These are phyloP conservation scores for Rhynchosporium graminicola DNA, from an alignment of 2,329 filamentous ascomycete species.

Conservation along the genomic window DNA sequence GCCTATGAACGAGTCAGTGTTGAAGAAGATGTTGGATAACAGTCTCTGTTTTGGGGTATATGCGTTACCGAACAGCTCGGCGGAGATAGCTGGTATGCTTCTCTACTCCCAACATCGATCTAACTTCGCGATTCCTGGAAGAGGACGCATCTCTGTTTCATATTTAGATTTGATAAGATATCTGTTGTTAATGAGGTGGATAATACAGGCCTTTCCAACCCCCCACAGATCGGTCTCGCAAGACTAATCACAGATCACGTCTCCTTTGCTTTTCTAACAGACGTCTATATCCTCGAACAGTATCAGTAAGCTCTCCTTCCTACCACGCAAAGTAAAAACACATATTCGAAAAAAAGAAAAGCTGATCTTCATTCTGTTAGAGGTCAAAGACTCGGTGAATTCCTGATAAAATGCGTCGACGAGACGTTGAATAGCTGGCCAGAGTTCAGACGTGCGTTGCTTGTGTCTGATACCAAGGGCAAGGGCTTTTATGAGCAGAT, in stretches of 20 bases:
- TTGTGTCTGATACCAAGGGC: conserved; percentile 47
- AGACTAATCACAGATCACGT: conserved; percentile 70
- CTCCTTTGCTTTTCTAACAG: conserved; percentile 69
- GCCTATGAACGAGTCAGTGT: conserved; percentile 48
- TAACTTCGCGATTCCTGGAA: no score
- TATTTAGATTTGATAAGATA: background rate
- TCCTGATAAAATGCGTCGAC: conserved; percentile 62
- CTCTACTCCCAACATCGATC: no score
- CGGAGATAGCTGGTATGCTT: conserved; percentile 40
- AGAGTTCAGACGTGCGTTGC: conserved; percentile 58
- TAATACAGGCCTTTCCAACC: conserved; percentile 25
- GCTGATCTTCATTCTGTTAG: background rate
- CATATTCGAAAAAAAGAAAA: background rate
- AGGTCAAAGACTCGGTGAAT: conserved; percentile 62
- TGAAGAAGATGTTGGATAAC: conserved; percentile 56
- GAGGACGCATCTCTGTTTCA: background rate
- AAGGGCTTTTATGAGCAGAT: conserved; percentile 34
- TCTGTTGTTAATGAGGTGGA: background rate
- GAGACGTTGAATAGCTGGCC: conserved; percentile 59
- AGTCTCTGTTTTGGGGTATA: conserved; percentile 64
- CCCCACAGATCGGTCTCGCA: conserved; percentile 56
- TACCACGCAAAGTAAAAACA: no score
- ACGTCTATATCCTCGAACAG: conserved; percentile 63
- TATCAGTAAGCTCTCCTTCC: conserved; percentile 46
- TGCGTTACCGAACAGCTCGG: conserved; percentile 40